These are phyloP conservation scores for Galerina sulciceps DNA, from an alignment of 768 basidiomycete species.

Conservation along the genomic window DNA sequence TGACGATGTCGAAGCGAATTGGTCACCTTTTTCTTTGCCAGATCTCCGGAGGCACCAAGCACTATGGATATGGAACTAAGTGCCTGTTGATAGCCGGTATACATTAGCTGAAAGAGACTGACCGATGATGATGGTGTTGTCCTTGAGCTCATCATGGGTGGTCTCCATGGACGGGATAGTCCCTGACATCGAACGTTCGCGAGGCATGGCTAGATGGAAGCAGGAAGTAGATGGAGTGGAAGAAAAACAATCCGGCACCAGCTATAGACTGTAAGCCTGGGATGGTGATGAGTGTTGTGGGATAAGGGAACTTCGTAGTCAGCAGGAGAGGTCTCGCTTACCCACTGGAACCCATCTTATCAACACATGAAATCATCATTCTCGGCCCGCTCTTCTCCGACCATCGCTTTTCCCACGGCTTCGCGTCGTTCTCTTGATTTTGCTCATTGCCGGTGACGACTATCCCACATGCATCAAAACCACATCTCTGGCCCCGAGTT, in stretches of 20 bases:
- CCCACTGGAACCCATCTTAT: slow-evolving; percentile 25
- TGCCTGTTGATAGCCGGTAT: slow-evolving; percentile 4
- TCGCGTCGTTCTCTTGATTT: not conserved
- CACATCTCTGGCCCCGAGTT: slow-evolving; percentile 6
- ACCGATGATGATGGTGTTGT: slow-evolving; percentile 92
- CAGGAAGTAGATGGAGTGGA: slow-evolving; percentile 12
- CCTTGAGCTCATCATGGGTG: slow-evolving; percentile 69
- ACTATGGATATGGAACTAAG: slow-evolving; percentile 49
- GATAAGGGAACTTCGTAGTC: slow-evolving; percentile 17
- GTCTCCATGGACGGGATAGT: slow-evolving; percentile 92
- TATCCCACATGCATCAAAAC: slow-evolving; percentile 10
- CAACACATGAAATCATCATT: slow-evolving; percentile 14
- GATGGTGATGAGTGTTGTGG: slow-evolving; percentile 18
- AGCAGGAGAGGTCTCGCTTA: slow-evolving; percentile 14
- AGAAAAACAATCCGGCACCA: slow-evolving; percentile 10
- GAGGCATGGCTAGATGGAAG: slow-evolving; percentile 39
- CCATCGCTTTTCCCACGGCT: slow-evolving; percentile 21
- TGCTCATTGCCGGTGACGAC: slow-evolving; percentile 14
- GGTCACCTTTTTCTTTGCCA: slow-evolving; percentile 95
- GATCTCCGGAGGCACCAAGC: slow-evolving; percentile 94
- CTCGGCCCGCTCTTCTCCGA: slow-evolving; percentile 27
- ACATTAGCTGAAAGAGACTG: slow-evolving; percentile 33
- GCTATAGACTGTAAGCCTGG: slow-evolving; percentile 14
- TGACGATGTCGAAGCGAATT: slow-evolving; percentile 9
- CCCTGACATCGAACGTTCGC: slow-evolving; percentile 68